Base-by-base conservation (phyloP, 2,329 filamentous ascomycete genomes). In the Alternaria ventricosa region DNA sequence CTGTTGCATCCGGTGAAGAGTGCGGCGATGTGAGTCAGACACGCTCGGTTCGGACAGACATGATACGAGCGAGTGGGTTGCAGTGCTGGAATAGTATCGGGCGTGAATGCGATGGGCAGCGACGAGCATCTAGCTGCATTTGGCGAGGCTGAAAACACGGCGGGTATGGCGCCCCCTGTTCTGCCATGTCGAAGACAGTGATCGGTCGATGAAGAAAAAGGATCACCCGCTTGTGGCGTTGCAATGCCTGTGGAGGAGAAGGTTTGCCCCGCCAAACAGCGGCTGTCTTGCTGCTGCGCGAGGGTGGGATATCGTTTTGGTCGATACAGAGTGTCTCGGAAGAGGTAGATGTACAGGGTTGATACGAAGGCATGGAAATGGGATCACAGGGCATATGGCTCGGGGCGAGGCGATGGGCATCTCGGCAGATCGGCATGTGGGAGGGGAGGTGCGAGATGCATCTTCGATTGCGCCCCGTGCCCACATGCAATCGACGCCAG, bases 401-500 rank as follows among this genome's bases (percentile, higher is more conserved):
- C 30, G 49, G 49, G 11, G 12, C 28, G 28, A 36, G 28, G 49
- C 49, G 49, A 51, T 58, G 33, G 59, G 59, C 53, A 46, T 30
- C n/a, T 41, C 12, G 22, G 60, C 41, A 51, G 55, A 54, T 62
- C 55, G 55, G 30, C 25, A 55, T 27, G 15, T 43, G 53, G 33
- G 51, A 56, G 51, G 43, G 47, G 12, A 22, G 33, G 25, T 33
- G n/a, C 27, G 43, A 56, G n/a, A 27, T 53, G 25, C 53, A 50
- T 61, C 58, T 50, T 49, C 44, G 58, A 61, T 59, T 25, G 55
- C 18, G 30, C 44, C 55, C 27, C 25, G 47, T 59, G 46, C 44
- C 44, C 51, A 50, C 47, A 27, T 28, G 15, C 23, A 54, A 23
- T 87, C 3, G 80, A 84, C 55, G 0, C 72, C 84, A 0, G 71